These are phyloP conservation scores for Trametes sanguinea DNA, from an alignment of 768 basidiomycete genomes.

Conservation along the genomic window DNA sequence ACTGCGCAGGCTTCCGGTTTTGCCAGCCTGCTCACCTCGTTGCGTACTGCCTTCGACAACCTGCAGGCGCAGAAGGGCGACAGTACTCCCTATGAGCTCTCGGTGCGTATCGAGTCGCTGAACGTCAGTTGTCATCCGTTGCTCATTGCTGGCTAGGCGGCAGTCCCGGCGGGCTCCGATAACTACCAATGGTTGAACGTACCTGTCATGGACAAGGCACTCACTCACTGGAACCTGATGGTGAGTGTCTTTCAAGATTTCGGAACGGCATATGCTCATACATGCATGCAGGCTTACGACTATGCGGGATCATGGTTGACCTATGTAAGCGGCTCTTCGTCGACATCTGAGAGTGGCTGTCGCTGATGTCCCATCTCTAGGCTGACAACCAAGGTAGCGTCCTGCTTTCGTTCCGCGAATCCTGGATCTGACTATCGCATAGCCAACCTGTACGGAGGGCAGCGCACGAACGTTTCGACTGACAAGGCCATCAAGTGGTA, in stretches of 20 bases:
- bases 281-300: constrained; percentile 57
- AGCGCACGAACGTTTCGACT: constrained; percentile 63
- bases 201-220: constrained; percentile 61
- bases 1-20: constrained; percentile 64
- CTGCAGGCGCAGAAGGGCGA: constrained; percentile 64
- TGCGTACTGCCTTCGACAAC: constrained; percentile 63
- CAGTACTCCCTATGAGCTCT: constrained; percentile 56
- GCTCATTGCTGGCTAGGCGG: constrained; percentile 37
- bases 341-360: neutral
- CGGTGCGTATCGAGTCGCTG: constrained; percentile 32
- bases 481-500: constrained; percentile 68
- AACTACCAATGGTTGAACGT: constrained; percentile 62
- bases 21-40: constrained; percentile 59
- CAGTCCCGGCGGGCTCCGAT: constrained; percentile 61
- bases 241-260: constrained; percentile 32
- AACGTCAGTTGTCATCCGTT: too few relatives aligned
- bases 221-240: constrained; percentile 86
- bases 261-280: too few relatives aligned
- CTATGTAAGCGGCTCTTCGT: constrained; percentile 1
- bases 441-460: constrained; percentile 71
- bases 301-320: constrained; percentile 78
- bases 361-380: constrained; percentile 24
- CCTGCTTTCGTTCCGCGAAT: neutral
- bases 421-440: neutral
- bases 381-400: constrained; percentile 44